A percentile compares a stretch with the other conserved stretches of the same genome.
phyloP scores from a whole-genome alignment of 2,329 filamentous ascomycete genomes.

The Grosmannia huntii region DNA sequence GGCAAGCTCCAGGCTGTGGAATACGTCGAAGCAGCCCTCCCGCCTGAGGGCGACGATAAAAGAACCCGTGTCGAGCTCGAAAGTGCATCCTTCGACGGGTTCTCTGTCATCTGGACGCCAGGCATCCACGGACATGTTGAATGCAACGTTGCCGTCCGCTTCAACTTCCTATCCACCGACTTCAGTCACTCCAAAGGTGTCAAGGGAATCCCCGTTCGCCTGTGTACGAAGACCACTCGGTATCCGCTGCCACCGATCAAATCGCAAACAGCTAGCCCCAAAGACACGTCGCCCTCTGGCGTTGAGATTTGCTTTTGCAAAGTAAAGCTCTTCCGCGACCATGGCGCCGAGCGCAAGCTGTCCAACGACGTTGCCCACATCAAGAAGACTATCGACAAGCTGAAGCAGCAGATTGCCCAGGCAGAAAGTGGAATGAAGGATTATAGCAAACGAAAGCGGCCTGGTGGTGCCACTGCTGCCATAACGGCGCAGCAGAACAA shows the following conservation, averaged over 20 bases:
- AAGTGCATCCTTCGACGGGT: constrained; percentile 79
- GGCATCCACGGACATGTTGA: constrained; percentile 56
- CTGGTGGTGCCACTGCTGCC: constrained; percentile 25
- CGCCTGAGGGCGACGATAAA: constrained; percentile 49
- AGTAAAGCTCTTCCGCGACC: constrained; percentile 92
- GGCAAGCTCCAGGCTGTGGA: constrained; percentile 91
- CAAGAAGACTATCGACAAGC: constrained; percentile 91
- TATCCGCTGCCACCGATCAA: constrained; percentile 3
- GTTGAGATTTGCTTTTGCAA: constrained; percentile 84
- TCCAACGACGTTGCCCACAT: constrained; percentile 91
- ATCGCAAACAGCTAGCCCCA: constrained; percentile 37
- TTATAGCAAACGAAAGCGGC: constrained; percentile 50
- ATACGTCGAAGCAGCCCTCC: constrained; percentile 60
- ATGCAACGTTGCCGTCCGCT: constrained; percentile 79
- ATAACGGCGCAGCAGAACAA: constrained; percentile 15
- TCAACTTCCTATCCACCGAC: constrained; percentile 97
- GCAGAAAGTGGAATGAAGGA: constrained; percentile 56
- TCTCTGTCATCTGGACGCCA: constrained; percentile 80
- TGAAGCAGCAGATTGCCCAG: constrained; percentile 86
- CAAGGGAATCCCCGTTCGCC: constrained; percentile 86
- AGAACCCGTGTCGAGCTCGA: constrained; percentile 59
- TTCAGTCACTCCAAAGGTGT: constrained; percentile 98
- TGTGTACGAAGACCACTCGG: constrained; percentile 72
- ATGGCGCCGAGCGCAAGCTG: constrained; percentile 87
- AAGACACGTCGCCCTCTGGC: constrained; percentile 22